Evolutionary conservation across 257 asterid genomes (phyloP), one percentile per base, ranked within the genome.

Genomic region (Plantago ovata): DNA sequence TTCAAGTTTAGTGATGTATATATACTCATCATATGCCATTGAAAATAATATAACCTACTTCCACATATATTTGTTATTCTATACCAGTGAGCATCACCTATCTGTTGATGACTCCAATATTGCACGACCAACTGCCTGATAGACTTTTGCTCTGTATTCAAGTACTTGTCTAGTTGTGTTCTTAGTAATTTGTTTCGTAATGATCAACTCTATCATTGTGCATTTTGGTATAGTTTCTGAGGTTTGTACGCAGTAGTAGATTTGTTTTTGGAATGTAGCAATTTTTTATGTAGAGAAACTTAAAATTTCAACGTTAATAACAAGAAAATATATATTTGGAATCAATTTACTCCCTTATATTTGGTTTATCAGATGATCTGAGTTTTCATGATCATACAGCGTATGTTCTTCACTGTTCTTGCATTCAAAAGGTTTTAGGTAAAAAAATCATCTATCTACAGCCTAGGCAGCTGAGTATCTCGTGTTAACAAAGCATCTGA

Each of bases 21-120:
- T n/a, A n/a, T n/a, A n/a, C n/a, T n/a, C n/a, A n/a, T n/a, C n/a
- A n/a, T n/a, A n/a, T n/a, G n/a, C n/a, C n/a, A n/a, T n/a, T n/a
- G n/a, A n/a, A n/a, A n/a, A n/a, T n/a, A n/a, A n/a, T n/a, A n/a
- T n/a, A n/a, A n/a, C n/a, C n/a, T 91, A 95, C 36, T 72, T 73
- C 3, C 73, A 86, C 67, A 19, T 79, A 62, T 90, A 84, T 9
- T 83, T 90, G 0, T 16, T 82, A 53, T 56, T 85, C 38, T 88
- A 81, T 23, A 63, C 83, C 7, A 76, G 85, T 21, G 95, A 86
- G 32, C 91, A 79, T 66, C 76, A 74, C 68, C 59, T 89, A 79
- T 75, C 91, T 13, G 78, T 93, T 39, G 98, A 86, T 52, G 95
- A 82, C 48, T 89, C 96, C 65, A n/a, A n/a, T n/a, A 72, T 84